Evolutionary conservation across 257 asterid genomes (phyloP), one percentile per base, ranked within the genome.

Genomic region (Eustoma russellianum): DNA sequence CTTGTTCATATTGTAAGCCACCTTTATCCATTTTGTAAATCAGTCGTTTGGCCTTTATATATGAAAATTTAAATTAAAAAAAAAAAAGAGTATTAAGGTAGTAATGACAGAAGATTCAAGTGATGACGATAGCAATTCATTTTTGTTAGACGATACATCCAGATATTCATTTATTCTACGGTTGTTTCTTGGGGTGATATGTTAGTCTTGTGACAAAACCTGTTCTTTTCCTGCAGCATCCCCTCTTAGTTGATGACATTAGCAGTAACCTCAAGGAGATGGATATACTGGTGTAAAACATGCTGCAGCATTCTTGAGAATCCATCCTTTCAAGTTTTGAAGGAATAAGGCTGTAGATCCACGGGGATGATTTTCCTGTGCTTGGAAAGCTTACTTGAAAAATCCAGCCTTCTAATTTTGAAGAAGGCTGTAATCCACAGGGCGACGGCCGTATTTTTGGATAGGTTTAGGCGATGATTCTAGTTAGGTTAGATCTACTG

Each of bases 291-390:
- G 91, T 14, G 91, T 85, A 62, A 81, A 75, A 77, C 80, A 83
- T 17, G 86, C 94, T 38, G 63, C 66, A 28, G 74, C 80, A 58
- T 88, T 88, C 63, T 77, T 56, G 77, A 80, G 61, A 69, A 79
- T 75, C 77, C 90, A 49, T 76, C 74, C 77, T 82, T 88, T 30
- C 81, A 82, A 64, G 85, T 88, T 70, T 80, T 88, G 65, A 74
- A 74, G 53, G 79, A 74, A 67, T 73, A 72, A 77, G 69, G 73
- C 70, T 51, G 58, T 28, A n/a, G 18, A 56, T 72, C 52, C 48
- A 51, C 12, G 13, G 35, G n/a, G 52, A 34, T 5, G 43, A 50
- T 24, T 2, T 24, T 24, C 30, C 30, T 24, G 30, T 24, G 30
- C 30, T 24, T 24, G 30, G 30, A 24, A 24, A 24, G 30, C 2